Percentiles rank a stretch among this genome's conserved stretches.
Conservation (phyloP, 2,329 filamentous ascomycete species). For the Raffaelea ambrosiae region DNA sequence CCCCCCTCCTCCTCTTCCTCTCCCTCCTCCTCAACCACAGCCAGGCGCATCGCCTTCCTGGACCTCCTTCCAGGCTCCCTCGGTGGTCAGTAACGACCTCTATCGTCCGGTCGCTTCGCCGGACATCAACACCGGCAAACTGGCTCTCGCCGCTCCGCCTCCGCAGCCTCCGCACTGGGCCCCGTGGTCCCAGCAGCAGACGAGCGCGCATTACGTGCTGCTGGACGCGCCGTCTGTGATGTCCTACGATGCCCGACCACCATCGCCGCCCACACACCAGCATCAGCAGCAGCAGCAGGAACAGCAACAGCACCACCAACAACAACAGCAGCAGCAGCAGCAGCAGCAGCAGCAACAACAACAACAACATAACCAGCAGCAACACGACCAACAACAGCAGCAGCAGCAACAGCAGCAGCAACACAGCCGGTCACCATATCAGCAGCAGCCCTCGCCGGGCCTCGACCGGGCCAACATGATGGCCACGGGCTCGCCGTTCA, state of each 20-base stretch:
- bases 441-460: background rate
- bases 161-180: slow-evolving; percentile 39
- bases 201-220: slow-evolving; percentile 33
- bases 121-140: slow-evolving; percentile 21
- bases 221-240: slow-evolving; percentile 37
- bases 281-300: background rate
- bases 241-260: slow-evolving; percentile 37
- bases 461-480: background rate
- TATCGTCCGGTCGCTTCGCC: slow-evolving; percentile 3
- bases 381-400: slow-evolving; percentile 1
- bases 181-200: slow-evolving; percentile 43
- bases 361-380: background rate
- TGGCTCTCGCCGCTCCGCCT: slow-evolving; percentile 41
- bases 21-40: background rate
- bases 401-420: slow-evolving; percentile 3
- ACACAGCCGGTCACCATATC: background rate
- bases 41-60: background rate
- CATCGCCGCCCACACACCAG: slow-evolving; percentile 26
- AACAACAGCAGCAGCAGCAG: slow-evolving; percentile 2
- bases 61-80: slow-evolving; percentile 17
- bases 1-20: slow-evolving; percentile 2
- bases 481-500: background rate
- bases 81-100: background rate
- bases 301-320: too few species aligned
- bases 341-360: slow-evolving; percentile 3